Evolutionary conservation across 2,329 filamentous ascomycete species (phyloP), one percentile per base, ranked within the genome.

Genomic region (Cladosporium cucumerinum): DNA sequence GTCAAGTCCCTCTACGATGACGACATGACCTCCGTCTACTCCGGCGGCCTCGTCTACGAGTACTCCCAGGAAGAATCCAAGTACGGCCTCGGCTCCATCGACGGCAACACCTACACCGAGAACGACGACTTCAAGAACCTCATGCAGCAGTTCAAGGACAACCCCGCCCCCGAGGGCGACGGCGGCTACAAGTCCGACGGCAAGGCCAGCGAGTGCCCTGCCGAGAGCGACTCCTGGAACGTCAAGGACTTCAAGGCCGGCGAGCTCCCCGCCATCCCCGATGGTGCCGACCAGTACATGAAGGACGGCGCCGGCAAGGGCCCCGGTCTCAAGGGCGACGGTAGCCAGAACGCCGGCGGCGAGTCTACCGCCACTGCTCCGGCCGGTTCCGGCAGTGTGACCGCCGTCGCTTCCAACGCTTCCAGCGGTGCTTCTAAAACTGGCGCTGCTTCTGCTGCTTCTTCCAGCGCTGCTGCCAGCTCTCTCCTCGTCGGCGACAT

Each of bases 21-120:
- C 23, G 77, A 97, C 66, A 98, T 98, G 94, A 93, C 89, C 8
- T 72, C 78, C 21, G 93, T 97, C 73, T 98, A 97, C 86, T 97
- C 93, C 48, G 95, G 95, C 73, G 95, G 95, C 77, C 86, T 99
- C 46, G 91, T 97, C 78, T 99, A 97, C 81, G 93, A 98, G 80
- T 99, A 97, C 83, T 89, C 90, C 11, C 81, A 90, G 74, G 92
- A 96, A 79, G 83, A 84, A 67, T 92, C 88, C 80, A 84, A 88
- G 54, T 98, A 88, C 78, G 94, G 93, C 69, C 88, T 96, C 66
- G 92, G 93, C 75, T 80, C 86, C 65, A 82, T 95, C 73, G 74
- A 78, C 55, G 85, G 83, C 68, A 72, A 76, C 69, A 72, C 78
- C 75, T 78, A 78, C 30, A 84, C 90, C 65, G 80, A 80, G 34